Evolutionary conservation across 176 grass and related monocot species (phyloP).

Genomic region (Musa acuminata): DNA sequence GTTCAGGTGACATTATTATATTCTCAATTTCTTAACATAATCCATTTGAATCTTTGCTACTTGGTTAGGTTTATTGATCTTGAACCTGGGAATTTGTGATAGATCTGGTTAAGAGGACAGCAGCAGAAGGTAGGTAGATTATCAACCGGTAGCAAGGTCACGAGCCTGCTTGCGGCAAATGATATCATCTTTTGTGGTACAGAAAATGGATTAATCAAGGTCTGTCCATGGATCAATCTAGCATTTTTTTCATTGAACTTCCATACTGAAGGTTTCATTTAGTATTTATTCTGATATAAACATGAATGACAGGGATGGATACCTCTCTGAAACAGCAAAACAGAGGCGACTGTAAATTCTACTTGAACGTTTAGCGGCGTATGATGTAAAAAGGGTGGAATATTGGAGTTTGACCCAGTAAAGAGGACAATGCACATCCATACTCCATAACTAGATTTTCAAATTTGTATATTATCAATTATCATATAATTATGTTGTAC

Average conservation of each 20-base stretch:
- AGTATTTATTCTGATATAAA: background rate
- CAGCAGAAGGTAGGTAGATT: slow-evolving; percentile 81
- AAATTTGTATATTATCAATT: background rate
- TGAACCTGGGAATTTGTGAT: slow-evolving; percentile 20
- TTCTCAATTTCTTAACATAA: slow-evolving; percentile 2
- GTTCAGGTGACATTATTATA: slow-evolving; percentile 47
- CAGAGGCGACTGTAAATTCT: slow-evolving; percentile 3
- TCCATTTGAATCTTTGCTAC: background rate
- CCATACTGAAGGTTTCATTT: background rate
- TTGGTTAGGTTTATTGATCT: slow-evolving; percentile 12
- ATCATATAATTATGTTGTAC: background rate
- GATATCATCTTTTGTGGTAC: slow-evolving; percentile 78
- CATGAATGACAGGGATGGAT: slow-evolving; percentile 38
- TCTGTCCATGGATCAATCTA: slow-evolving; percentile 21
- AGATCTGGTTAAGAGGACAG: slow-evolving; percentile 96
- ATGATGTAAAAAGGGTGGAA: too few species aligned
- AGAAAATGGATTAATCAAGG: slow-evolving; percentile 79
- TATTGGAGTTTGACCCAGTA: background rate
- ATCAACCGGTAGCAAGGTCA: slow-evolving; percentile 79
- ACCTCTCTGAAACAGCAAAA: slow-evolving; percentile 24
- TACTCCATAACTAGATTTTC: background rate
- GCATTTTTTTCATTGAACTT: background rate
- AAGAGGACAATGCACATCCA: background rate
- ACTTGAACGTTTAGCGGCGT: background rate
- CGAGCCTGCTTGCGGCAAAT: slow-evolving; percentile 68